Conservation (phyloP, 305 asterid genomes). For the Andrographis paniculata region DNA sequence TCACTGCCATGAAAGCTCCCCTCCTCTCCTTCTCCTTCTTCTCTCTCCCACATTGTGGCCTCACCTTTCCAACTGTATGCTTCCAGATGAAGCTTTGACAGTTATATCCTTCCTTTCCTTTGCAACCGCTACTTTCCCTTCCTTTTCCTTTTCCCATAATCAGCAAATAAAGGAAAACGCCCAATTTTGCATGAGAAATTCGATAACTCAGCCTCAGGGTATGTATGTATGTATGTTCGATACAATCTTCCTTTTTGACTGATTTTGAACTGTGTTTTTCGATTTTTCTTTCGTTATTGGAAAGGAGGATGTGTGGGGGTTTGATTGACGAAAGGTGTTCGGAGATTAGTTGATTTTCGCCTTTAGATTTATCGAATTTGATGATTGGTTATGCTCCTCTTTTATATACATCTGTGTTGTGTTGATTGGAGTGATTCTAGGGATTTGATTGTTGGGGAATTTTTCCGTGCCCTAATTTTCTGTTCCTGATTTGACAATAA, state of each 20-base stretch:
- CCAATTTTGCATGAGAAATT: constrained; percentile 48
- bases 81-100: constrained; percentile 45
- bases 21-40: neutral
- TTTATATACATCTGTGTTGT: neutral
- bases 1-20: constrained; percentile 26
- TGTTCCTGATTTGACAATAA: neutral
- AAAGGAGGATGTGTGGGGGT: neutral
- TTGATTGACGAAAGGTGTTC: constrained; percentile 2
- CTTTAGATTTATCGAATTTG: constrained; percentile 47
- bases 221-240: constrained; percentile 21
- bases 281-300: neutral
- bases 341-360: constrained; percentile 15
- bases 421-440: constrained; percentile 28
- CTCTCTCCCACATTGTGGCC: constrained; percentile 12
- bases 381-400: too few relatives aligned
- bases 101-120: constrained; percentile 21
- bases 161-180: constrained; percentile 36
- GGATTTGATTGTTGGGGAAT: constrained; percentile 19
- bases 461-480: neutral
- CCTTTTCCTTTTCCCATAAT: constrained; percentile 44
- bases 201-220: constrained; percentile 35
- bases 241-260: constrained; percentile 38
- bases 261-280: constrained; percentile 26
- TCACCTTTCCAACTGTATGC: constrained; percentile 30
- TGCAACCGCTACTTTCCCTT: constrained; percentile 13